These are phyloP conservation scores for Russula griseocarnosa DNA, from an alignment of 768 basidiomycete genomes.

Conservation along the genomic window DNA sequence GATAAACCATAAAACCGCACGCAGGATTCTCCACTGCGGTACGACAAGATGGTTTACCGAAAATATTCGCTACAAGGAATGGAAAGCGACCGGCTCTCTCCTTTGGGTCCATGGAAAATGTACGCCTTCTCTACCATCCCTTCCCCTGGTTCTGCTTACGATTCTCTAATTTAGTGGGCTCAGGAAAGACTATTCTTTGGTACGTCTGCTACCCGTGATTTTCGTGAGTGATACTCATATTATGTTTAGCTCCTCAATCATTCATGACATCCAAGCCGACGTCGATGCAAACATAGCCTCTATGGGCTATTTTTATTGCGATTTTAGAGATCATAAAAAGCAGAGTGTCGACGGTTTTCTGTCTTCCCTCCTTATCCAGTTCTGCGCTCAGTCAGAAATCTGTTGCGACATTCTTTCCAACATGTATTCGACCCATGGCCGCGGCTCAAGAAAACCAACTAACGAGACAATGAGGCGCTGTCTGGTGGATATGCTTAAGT, in stretches of 20 bases:
- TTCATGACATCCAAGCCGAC: conserved; percentile 11
- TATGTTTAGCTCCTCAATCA: conserved; percentile 12
- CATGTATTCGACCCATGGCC: conserved; percentile 5
- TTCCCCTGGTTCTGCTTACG: neutral
- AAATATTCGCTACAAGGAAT: conserved; percentile 9
- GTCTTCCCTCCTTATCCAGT: conserved; percentile 6
- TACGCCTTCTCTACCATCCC: neutral
- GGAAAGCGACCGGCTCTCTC: conserved; percentile 5
- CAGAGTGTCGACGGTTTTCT: conserved; percentile 9
- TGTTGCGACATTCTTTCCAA: conserved; percentile 1
- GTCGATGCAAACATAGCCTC: conserved; percentile 13
- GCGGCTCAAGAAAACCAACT: conserved; percentile 6
- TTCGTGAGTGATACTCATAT: neutral
- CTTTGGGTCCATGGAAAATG: conserved; percentile 21
- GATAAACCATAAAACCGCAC: conserved; percentile 10
- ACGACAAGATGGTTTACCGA: conserved; percentile 15
- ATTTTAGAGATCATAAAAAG: conserved; percentile 13
- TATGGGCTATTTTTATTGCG: conserved; percentile 16
- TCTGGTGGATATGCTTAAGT: conserved; percentile 13
- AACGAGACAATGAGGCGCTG: neutral
- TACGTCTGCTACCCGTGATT: neutral
- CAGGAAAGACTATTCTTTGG: conserved; percentile 20
- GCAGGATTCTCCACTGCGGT: neutral
- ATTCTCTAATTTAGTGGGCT: conserved; percentile 1
- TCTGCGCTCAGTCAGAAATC: conserved; percentile 11